Percentiles rank a stretch among this genome's conserved stretches.
Evolutionary conservation across 148 eudicot genomes (phyloP).

Genomic region (Dysphania ambrosioides): DNA sequence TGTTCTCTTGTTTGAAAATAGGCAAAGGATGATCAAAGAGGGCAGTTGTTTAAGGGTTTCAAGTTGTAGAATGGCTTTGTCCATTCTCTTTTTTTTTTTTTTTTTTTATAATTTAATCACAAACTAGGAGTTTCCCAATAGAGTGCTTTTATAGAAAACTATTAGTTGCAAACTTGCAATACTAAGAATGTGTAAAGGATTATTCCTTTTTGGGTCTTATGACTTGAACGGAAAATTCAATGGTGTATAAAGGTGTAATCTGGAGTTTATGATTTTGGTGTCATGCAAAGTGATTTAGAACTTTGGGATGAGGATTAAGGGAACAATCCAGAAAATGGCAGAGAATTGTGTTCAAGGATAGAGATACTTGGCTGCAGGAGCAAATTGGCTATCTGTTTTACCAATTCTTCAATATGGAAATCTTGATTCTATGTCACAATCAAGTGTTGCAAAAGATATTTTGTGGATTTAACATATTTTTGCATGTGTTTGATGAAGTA

Average conservation of each 20-base stretch:
- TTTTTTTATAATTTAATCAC: too few species aligned
- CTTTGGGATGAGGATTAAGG: not conserved
- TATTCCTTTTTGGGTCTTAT: not conserved
- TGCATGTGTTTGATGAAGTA: not conserved
- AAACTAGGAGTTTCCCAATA: not conserved
- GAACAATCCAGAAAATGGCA: not conserved
- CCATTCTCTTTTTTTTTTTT: not conserved
- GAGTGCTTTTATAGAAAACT: not conserved
- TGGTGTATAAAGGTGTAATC: not conserved
- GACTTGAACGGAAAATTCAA: not conserved
- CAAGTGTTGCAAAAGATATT: not conserved
- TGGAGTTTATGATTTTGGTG: not conserved
- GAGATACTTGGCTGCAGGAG: not conserved
- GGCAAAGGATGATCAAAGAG: not conserved
- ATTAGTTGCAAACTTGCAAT: not conserved
- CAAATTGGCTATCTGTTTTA: too few species aligned
- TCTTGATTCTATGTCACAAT: not conserved
- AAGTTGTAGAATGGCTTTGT: not conserved
- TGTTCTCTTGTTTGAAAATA: not conserved
- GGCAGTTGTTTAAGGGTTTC: too few species aligned
- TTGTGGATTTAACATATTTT: not conserved
- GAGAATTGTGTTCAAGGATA: not conserved
- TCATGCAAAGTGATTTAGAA: not conserved
- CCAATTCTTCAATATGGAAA: too few species aligned
- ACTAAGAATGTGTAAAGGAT: not conserved